Conservation (phyloP, 2,329 filamentous ascomycete species). For the Colletotrichum truncatum region DNA sequence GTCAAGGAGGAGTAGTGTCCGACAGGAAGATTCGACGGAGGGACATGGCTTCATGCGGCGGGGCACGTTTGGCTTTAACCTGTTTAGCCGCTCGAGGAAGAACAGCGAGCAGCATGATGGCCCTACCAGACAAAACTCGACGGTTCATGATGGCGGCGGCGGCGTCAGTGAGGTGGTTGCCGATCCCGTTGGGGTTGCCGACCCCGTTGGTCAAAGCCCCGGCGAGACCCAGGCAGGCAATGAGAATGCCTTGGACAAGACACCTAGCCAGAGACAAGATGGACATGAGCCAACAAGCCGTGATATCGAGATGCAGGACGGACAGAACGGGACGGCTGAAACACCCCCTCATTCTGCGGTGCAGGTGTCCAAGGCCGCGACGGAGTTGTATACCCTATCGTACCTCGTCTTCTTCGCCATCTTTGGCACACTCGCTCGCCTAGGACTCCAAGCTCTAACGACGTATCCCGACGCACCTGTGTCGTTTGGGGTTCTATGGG, state of each 20-base stretch:
- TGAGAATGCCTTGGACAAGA: constrained; percentile 15
- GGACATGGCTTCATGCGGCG: too few species aligned
- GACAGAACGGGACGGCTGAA: not conserved
- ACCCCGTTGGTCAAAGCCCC: constrained; percentile 31
- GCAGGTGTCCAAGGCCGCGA: constrained; percentile 58
- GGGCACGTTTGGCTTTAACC: too few species aligned
- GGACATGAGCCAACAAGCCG: not conserved
- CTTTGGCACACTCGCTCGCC: constrained; percentile 82
- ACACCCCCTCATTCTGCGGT: not conserved
- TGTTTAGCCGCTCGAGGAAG: too few species aligned
- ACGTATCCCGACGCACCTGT: constrained; percentile 82
- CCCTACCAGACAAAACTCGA: too few species aligned
- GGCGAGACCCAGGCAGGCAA: not conserved
- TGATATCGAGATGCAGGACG: constrained; percentile 11
- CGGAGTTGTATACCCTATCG: constrained; percentile 76
- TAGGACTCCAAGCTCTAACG: constrained; percentile 83
- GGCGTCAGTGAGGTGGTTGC: too few species aligned
- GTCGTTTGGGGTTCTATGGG: constrained; percentile 80
- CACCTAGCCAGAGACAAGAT: not conserved
- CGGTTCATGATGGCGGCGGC: too few species aligned
- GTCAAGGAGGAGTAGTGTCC: too few species aligned
- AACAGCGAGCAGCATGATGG: too few species aligned
- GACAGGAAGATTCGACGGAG: too few species aligned
- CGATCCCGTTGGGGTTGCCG: too few species aligned
- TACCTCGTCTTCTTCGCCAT: constrained; percentile 89